A percentile compares a stretch with the other conserved stretches of the same genome.
Evolutionary conservation across 352 stramenopile species (phyloP).

Genomic region (Globisporangium acanthophoron): DNA sequence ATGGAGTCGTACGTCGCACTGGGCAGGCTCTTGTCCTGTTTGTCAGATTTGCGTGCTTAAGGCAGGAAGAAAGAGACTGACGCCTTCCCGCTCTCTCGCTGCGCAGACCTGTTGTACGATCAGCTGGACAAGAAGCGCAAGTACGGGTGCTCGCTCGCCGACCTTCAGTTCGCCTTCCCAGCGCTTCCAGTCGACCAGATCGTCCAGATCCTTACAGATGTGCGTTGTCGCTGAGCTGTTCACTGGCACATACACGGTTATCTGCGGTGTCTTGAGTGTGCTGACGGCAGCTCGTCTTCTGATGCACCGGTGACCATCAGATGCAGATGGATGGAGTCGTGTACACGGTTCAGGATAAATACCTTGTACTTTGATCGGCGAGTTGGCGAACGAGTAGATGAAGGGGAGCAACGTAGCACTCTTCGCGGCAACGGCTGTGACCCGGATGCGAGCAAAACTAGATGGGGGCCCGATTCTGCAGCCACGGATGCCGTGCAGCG

Average conservation of each 20-base stretch:
- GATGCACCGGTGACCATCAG: constrained; percentile 14
- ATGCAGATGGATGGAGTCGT: constrained; percentile 66
- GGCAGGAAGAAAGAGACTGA: no score
- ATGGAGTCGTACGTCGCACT: constrained; percentile 42
- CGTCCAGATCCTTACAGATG: constrained; percentile 47
- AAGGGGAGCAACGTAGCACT: not conserved
- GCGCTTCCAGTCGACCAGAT: constrained; percentile 40
- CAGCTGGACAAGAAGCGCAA: constrained; percentile 29
- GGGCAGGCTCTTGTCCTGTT: not conserved
- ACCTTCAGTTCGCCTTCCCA: constrained; percentile 58
- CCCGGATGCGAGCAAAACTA: constrained; percentile 8
- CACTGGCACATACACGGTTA: not conserved
- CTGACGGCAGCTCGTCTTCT: constrained; percentile 2
- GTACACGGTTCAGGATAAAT: constrained; percentile 47
- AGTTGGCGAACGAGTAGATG: constrained; percentile 12
- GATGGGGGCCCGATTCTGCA: constrained; percentile 30
- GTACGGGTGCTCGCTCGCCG: constrained; percentile 34
- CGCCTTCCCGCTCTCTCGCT: not conserved
- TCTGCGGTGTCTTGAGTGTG: not conserved
- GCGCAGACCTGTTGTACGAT: constrained; percentile 35
- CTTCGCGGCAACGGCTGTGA: not conserved
- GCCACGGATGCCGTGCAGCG: constrained; percentile 55
- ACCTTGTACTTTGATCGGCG: constrained; percentile 36
- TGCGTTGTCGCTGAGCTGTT: constrained; percentile 16
- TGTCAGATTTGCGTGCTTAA: not conserved